Conservation (phyloP, 148 eudicot genomes). For the Arctostaphylos glauca region DNA sequence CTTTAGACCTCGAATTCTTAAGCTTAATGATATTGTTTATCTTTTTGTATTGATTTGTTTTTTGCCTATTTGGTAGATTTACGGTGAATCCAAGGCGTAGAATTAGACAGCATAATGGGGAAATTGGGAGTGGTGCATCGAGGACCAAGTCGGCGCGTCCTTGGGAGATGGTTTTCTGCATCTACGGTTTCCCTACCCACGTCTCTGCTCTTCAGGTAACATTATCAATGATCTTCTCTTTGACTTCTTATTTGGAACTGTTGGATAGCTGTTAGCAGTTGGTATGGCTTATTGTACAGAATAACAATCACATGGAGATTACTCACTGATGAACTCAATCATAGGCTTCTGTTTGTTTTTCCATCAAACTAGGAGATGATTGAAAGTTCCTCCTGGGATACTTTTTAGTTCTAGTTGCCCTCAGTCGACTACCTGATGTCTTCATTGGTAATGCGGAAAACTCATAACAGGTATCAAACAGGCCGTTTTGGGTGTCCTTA, state of each 20-base stretch:
- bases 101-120: constrained; percentile 93
- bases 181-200: constrained; percentile 84
- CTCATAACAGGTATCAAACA: background rate
- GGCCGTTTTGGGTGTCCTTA: background rate
- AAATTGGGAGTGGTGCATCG: constrained; percentile 66
- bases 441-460: background rate
- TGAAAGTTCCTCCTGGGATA: background rate
- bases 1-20: background rate
- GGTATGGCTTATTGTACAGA: background rate
- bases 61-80: constrained; percentile 37
- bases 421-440: background rate
- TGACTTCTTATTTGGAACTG: background rate
- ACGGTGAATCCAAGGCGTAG: constrained; percentile 84
- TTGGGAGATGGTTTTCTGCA: constrained; percentile 93
- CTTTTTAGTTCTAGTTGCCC: background rate
- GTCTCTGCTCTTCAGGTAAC: constrained; percentile 87
- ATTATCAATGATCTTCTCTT: background rate
- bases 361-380: background rate
- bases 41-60: background rate
- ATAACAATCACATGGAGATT: background rate
- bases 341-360: background rate
- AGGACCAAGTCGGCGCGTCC: constrained; percentile 80
- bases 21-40: background rate
- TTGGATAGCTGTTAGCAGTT: background rate
- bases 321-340: background rate